Conservation (phyloP, 352 stramenopile species). For the Phytophthora rubi region DNA sequence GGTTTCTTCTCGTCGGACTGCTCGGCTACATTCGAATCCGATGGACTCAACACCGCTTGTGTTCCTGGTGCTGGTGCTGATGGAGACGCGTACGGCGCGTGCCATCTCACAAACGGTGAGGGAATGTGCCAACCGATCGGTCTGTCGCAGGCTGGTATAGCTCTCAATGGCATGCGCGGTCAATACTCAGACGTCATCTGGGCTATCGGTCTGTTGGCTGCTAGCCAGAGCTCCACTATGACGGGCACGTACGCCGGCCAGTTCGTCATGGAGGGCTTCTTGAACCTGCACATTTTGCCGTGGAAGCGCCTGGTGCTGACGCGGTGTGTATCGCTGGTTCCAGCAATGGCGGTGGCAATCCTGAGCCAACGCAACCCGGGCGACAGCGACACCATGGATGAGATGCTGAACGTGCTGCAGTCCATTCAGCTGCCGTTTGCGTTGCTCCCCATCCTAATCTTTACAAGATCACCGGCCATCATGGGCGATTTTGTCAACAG, state of each 20-base stretch:
- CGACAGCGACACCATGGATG: constrained; percentile 88
- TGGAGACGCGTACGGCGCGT: constrained; percentile 56
- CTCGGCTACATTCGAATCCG: constrained; percentile 49
- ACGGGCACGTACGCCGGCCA: constrained; percentile 97
- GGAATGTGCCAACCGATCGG: constrained; percentile 90
- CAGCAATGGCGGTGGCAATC: constrained; percentile 88
- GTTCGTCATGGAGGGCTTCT: constrained; percentile 98
- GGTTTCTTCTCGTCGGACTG: constrained; percentile 91
- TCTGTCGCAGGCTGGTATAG: constrained; percentile 81
- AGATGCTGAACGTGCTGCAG: constrained; percentile 93
- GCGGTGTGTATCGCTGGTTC: constrained; percentile 92
- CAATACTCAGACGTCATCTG: constrained; percentile 90
- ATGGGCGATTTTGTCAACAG: constrained; percentile 87
- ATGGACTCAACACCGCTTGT: constrained; percentile 74
- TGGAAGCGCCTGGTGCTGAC: constrained; percentile 87
- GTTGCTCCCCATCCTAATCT: constrained; percentile 88
- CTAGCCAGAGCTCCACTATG: constrained; percentile 96
- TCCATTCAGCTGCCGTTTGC: constrained; percentile 94
- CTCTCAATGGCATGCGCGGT: constrained; percentile 84
- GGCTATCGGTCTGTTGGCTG: constrained; percentile 94
- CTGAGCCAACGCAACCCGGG: constrained; percentile 81
- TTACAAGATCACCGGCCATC: constrained; percentile 75
- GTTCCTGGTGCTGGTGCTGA: constrained; percentile 59
- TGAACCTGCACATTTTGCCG: constrained; percentile 89
- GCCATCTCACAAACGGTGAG: constrained; percentile 57